Conservation (phyloP, 2,329 filamentous ascomycete genomes). For the Sarocladiaceae sp. region DNA sequence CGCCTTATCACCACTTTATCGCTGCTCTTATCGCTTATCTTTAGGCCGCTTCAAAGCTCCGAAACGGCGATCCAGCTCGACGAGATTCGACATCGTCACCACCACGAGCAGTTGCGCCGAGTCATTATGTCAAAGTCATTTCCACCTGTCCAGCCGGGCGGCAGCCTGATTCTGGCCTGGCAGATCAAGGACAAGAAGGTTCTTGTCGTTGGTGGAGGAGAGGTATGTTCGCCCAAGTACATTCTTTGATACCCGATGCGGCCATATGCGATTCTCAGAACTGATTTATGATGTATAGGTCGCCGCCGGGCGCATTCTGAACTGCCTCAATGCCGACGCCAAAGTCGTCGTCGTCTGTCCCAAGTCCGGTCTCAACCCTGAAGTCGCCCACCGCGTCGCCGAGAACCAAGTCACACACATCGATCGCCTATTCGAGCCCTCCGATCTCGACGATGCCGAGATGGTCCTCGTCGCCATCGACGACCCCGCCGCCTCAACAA, state of each 20-base stretch:
- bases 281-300: constrained; percentile 54
- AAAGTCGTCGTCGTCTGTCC: constrained; percentile 84
- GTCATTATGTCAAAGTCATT: constrained; percentile 48
- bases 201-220: constrained; percentile 90
- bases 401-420: constrained; percentile 73
- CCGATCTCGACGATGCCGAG: constrained; percentile 75
- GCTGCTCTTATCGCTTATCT: constrained; percentile 4
- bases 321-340: constrained; percentile 93
- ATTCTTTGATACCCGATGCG: constrained; percentile 11
- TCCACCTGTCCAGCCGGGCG: constrained; percentile 81
- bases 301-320: constrained; percentile 87
- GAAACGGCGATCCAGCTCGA: background rate
- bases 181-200: constrained; percentile 86
- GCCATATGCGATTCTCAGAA: background rate
- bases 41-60: background rate
- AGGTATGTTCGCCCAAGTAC: constrained; percentile 55
- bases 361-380: constrained; percentile 73
- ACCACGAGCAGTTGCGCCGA: background rate
- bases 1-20: constrained; percentile 3
- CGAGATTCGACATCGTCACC: background rate
- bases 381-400: constrained; percentile 78
- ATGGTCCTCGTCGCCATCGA: constrained; percentile 95
- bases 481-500: constrained; percentile 83
- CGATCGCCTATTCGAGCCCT: constrained; percentile 78
- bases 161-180: constrained; percentile 93